Conservation (phyloP, 495 filamentous ascomycete genomes). For the Penicillium goetzii region DNA sequence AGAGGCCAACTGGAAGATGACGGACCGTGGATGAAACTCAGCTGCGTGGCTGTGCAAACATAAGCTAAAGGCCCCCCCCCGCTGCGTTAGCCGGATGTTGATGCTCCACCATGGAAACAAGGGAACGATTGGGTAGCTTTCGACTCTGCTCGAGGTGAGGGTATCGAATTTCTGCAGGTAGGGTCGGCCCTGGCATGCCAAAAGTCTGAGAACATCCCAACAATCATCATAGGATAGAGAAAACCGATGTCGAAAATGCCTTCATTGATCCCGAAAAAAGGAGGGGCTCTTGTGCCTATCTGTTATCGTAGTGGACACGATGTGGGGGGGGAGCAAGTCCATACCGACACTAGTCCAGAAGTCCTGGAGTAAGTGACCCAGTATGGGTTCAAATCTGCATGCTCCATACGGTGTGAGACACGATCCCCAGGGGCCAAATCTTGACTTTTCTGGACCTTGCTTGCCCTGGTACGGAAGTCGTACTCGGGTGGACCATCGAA, state of each 20-base stretch:
- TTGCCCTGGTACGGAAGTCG: background rate
- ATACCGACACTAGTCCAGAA: slow-evolving; percentile 10
- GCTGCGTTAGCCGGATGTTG: slow-evolving; percentile 1
- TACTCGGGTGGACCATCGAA: background rate
- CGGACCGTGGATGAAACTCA: slow-evolving; percentile 24
- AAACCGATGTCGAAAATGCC: background rate
- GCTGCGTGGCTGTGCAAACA: slow-evolving; percentile 43
- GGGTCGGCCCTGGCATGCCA: background rate
- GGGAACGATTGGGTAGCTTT: background rate
- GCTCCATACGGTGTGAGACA: slow-evolving; percentile 10
- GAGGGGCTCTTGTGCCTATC: slow-evolving; percentile 12
- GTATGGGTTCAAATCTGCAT: slow-evolving; percentile 6
- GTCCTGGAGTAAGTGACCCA: slow-evolving; percentile 6
- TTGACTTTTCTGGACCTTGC: background rate
- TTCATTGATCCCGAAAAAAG: background rate
- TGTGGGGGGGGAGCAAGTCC: slow-evolving; percentile 17
- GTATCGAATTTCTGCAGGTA: background rate
- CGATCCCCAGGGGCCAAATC: slow-evolving; percentile 7
- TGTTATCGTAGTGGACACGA: slow-evolving; percentile 23
- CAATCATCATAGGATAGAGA: background rate
- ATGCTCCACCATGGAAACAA: slow-evolving; percentile 7
- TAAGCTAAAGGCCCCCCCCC: slow-evolving; percentile 10
- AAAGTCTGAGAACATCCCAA: background rate
- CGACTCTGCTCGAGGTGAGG: background rate
- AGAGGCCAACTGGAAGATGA: slow-evolving; percentile 5